Evolutionary conservation across 768 basidiomycete genomes (phyloP), one percentile per base, ranked within the genome.

Genomic region (Hortiboletus campestris): DNA sequence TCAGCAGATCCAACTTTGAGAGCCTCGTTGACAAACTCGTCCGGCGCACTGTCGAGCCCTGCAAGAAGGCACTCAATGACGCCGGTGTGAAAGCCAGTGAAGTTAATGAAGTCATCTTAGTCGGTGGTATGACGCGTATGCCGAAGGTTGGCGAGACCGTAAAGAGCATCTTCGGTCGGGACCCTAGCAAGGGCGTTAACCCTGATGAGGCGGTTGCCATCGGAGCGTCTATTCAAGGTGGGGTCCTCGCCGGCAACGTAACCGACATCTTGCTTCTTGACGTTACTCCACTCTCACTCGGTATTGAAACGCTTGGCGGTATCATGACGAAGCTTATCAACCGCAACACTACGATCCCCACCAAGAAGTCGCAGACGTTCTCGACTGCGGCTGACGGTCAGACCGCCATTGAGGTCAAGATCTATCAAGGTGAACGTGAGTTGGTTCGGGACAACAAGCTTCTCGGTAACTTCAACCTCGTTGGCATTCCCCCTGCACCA

Each of bases 281-380:
- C 63, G 94, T 96, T 40, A 96, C 94, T n/a, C 94, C 94, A 32
- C 82, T 98, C 1, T 99, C 96, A 1, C 90, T 99, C 62, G 85
- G 85, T 78, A 94, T 94, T 51, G 94, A 97, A 77, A 98, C 96
- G 12, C 92, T 98, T 59, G 95, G 97, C 63, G 97, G 97, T 68
- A 98, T 99, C 76, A 98, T 99, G 93, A 98, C 96, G 62, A 96
- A 98, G 76, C 84, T 99, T 42, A 99, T 99, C 76, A 88, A 81
- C 69, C 89, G 97, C 56, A 99, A 99, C 80, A 99, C 97, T 12
- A 98, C 97, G 55, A 98, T 98, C 75, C 97, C 97, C 6, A 98
- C 96, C 63, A 99, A 99, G 83, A 99, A 99, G 84, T 94, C 93
- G 0, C 96, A 98, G 74, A 90, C 89, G 42, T 98, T 99, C 83